These are phyloP conservation scores for Nannochloris sp. DNA, from an alignment of 139 green algal species.

Conservation along the genomic window DNA sequence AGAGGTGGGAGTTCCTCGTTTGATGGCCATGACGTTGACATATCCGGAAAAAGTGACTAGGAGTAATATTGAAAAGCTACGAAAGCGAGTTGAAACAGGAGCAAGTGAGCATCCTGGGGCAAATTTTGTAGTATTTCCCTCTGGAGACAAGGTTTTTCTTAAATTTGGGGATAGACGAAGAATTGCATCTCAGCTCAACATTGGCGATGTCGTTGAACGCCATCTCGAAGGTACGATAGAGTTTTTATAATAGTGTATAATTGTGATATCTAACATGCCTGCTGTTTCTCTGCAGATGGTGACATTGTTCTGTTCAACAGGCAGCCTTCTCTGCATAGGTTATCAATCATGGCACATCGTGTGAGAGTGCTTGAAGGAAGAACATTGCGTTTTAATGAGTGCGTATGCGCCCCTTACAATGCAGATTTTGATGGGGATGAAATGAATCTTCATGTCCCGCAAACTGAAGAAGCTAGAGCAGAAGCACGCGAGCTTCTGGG, in stretches of 20 bases:
- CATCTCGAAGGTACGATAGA: slow-evolving; percentile 51
- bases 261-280: background rate
- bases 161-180: slow-evolving; percentile 83
- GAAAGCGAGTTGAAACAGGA: slow-evolving; percentile 60
- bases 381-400: slow-evolving; percentile 98
- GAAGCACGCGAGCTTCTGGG: slow-evolving; percentile 91
- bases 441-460: slow-evolving; percentile 98
- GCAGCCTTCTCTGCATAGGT: slow-evolving; percentile 88
- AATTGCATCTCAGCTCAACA: slow-evolving; percentile 75
- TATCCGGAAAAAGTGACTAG: slow-evolving; percentile 86
- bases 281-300: slow-evolving; percentile 41
- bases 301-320: slow-evolving; percentile 99
- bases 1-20: slow-evolving; percentile 80
- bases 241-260: slow-evolving; percentile 5
- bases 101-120: slow-evolving; percentile 61
- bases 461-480: slow-evolving; percentile 91
- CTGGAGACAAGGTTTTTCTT: slow-evolving; percentile 56
- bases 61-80: slow-evolving; percentile 87
- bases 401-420: slow-evolving; percentile 94
- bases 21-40: slow-evolving; percentile 86
- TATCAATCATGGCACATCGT: slow-evolving; percentile 96
- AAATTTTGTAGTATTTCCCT: slow-evolving; percentile 76
- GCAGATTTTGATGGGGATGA: slow-evolving; percentile 99
- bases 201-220: slow-evolving; percentile 85
- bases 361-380: slow-evolving; percentile 77